Percentiles rank a stretch among this genome's conserved stretches.
Evolutionary conservation across 2,329 filamentous ascomycete genomes (phyloP).

Genomic region (Pseudocercospora musae): DNA sequence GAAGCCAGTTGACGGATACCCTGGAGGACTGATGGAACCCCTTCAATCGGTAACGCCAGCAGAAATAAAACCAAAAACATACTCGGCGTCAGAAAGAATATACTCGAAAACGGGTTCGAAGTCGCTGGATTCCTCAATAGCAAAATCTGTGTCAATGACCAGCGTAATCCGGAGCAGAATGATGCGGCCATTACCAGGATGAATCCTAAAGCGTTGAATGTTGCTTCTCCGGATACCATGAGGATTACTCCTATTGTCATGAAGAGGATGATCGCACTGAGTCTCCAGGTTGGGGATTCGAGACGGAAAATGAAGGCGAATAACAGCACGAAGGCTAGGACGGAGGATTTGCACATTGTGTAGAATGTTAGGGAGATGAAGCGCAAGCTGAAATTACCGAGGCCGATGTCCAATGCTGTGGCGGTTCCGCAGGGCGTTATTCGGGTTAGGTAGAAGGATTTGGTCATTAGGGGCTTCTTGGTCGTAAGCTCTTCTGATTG

Average conservation of each 20-base stretch:
- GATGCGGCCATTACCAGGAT: conserved; percentile 87
- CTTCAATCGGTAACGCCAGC: conserved; percentile 84
- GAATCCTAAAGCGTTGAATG: conserved; percentile 84
- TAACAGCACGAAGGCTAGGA: conserved; percentile 87
- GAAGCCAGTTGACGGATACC: conserved; percentile 63
- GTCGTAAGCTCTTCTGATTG: neutral
- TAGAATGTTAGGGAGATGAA: conserved; percentile 97
- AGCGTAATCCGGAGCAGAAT: conserved; percentile 94
- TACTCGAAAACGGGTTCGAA: conserved; percentile 92
- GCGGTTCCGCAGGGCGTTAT: conserved; percentile 89
- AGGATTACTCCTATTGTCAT: conserved; percentile 95
- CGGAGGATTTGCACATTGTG: conserved; percentile 99
- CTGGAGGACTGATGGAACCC: conserved; percentile 63
- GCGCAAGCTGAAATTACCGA: conserved; percentile 93
- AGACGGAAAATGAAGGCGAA: conserved; percentile 94
- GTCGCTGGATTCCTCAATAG: conserved; percentile 91
- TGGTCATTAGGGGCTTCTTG: conserved; percentile 69
- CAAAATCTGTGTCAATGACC: conserved; percentile 97
- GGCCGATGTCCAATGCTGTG: conserved; percentile 90
- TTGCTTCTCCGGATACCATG: conserved; percentile 95
- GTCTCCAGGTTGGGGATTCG: conserved; percentile 78
- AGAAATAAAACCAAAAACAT: conserved; percentile 84
- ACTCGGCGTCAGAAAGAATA: conserved; percentile 94
- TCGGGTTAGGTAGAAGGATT: conserved; percentile 85
- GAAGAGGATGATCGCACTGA: conserved; percentile 80